Base-by-base conservation (phyloP, 2,329 filamentous ascomycete species). In the Endoconidiophora polonica region DNA sequence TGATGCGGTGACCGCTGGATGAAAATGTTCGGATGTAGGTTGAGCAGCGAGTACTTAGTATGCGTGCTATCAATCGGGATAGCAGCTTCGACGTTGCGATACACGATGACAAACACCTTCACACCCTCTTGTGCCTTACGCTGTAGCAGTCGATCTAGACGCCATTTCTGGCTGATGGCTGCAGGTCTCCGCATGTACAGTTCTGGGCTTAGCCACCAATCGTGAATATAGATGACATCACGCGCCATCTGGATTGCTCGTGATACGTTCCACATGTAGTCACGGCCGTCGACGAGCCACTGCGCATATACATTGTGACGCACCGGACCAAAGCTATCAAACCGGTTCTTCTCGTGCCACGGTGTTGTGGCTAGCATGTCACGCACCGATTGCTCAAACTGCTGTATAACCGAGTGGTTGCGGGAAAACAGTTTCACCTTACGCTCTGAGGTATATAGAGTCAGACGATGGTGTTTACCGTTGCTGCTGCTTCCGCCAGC, bases 261-360 rank as follows among this genome's bases (percentile, higher is more conserved):
- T 9, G 90, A 96, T 5, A 96, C 87, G 62, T 95, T 94, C 91
- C 91, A 98, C 90, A 96, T 96, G 69, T 96, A 93, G 62, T 98
- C 91, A 57, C 91, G 79, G 14, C 86, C 91, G 64, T 98, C 91
- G 0, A 98, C 90, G 6, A 98, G 75, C 88, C 90, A 96, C 60
- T 95, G 87, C 2, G 88, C 87, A 66, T 90, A 91, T 24, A 91
- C 87, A 41, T 82, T 82, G 44, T 77, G 79, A 53, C 91, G 77
- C 1, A 96, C 83, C 0, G 91, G 91, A 0, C 91, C 88, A 65
- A 93, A 98, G 63, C 90, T 95, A 58, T 83, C 82, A 61, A 95
- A 96, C 16, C 91, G 78, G 59, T 95, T 91, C 49, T 74, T 74
- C 57, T 81, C 74, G 52, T 83, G 76, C 91, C 91, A 98, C 2